Conservation (phyloP, 495 filamentous ascomycete genomes). For the Lichenothelia convexa region DNA sequence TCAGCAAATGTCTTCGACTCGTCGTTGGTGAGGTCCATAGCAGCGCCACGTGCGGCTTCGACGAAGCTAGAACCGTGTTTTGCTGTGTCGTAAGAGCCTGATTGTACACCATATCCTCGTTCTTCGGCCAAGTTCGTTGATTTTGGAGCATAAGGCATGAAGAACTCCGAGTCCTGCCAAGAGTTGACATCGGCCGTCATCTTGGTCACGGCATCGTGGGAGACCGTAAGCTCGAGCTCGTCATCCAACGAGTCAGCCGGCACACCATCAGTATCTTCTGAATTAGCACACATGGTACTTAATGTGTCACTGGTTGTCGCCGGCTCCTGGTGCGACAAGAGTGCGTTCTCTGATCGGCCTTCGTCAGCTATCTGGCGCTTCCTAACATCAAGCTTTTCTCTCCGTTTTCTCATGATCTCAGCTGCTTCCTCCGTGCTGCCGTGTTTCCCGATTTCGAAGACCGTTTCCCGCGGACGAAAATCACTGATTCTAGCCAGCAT, state of each 20-base stretch:
- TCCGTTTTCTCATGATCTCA: slow-evolving; percentile 54
- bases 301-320: neutral
- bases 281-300: neutral
- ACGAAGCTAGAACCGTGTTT: slow-evolving; percentile 53
- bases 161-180: slow-evolving; percentile 73
- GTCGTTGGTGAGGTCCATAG: slow-evolving; percentile 80
- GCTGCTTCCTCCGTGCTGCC: slow-evolving; percentile 51
- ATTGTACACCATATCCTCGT: slow-evolving; percentile 78
- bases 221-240: slow-evolving; percentile 72
- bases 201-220: slow-evolving; percentile 30
- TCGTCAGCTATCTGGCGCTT: slow-evolving; percentile 20
- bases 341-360: no score
- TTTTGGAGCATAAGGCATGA: slow-evolving; percentile 85
- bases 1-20: slow-evolving; percentile 56
- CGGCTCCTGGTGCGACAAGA: no score
- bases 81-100: slow-evolving; percentile 36
- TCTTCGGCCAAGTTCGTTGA: slow-evolving; percentile 65
- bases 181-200: slow-evolving; percentile 20
- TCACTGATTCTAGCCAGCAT: slow-evolving; percentile 74
- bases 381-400: slow-evolving; percentile 39
- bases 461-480: slow-evolving; percentile 76
- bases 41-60: slow-evolving; percentile 57
- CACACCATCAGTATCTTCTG: slow-evolving; percentile 25
- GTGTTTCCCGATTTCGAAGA: slow-evolving; percentile 76
- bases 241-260: slow-evolving; percentile 39